Base-by-base conservation (phyloP, 371 early-diverging fungal genomes). In the Rhizopus sp. region DNA sequence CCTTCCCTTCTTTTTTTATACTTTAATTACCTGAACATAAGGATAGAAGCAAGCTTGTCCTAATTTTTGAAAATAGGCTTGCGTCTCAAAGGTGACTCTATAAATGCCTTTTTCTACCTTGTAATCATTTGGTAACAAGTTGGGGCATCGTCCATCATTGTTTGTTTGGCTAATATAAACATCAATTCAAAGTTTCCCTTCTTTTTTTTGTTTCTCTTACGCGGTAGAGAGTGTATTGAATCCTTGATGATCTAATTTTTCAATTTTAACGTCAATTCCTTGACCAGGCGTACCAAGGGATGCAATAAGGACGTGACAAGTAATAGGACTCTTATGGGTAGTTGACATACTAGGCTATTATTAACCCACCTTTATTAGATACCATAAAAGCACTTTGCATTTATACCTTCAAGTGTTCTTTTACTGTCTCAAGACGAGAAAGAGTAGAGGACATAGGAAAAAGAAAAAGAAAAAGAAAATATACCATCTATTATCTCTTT, bases 271-370 rank as follows among this genome's bases (percentile, higher is more conserved):
- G 37, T 72, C 75, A 16, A 94, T 87, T 48, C 87, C 82, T 45
- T 78, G 61, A 8, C 91, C 93, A n/a, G 96, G 94, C 40, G 68
- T 68, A 59, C 96, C 94, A 50, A 79, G 69, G 5, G 90, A 86
- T 38, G 94, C 91, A 68, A 93, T 92, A 37, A 95, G 86, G 37
- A 95, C 88, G 70, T 95, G 96, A 66, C 92, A 91, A 41, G 93
- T 93, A 64, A 94, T 87, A 50, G 89, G 90, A 51, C 88, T 86
- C 49, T 75, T 77, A 8, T 71, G 62, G 8, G 29, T 46, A 8
- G 55, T 23, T 44, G 71, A 61, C 64, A 72, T 70, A 63, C 60
- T 70, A 34, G 70, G 68, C 72, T 78, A 60, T 35, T 7, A 29
- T 37, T 10, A 15, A 17, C 37, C 23, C n/a, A 30, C 17, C 9